A percentile compares a stretch with the other conserved stretches of the same genome.
phyloP scores from a whole-genome alignment of 1,284 basidiomycete species.

The Pseudozyma sp. region DNA sequence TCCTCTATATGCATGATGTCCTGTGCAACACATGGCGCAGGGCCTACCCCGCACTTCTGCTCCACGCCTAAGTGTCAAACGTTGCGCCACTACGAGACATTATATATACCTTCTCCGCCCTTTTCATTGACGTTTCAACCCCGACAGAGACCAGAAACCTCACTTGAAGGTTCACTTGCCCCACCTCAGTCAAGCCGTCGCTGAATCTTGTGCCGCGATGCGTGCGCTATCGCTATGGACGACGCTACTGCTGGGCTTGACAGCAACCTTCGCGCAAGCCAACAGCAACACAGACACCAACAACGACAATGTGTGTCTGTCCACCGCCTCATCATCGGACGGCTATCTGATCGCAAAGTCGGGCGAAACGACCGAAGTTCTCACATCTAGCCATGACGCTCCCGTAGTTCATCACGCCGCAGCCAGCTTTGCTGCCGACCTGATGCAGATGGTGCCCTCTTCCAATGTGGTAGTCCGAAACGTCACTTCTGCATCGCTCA shows the following conservation, averaged over 20 bases:
- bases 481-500: conserved; percentile 22
- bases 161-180: neutral
- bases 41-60: neutral
- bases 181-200: neutral
- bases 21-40: neutral
- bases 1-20: neutral
- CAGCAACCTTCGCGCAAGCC: conserved; percentile 2
- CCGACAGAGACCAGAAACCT: too few species aligned
- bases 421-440: conserved; percentile 18
- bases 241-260: conserved; percentile 17
- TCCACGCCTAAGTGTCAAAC: neutral
- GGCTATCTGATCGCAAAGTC: conserved; percentile 26
- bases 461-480: conserved; percentile 31
- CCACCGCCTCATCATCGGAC: conserved; percentile 1
- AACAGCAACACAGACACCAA: neutral
- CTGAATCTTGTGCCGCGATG: neutral
- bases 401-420: conserved; percentile 30
- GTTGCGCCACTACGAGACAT: neutral
- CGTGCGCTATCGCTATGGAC: conserved; percentile 5
- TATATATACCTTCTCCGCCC: neutral
- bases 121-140: neutral
- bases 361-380: conserved; percentile 34
- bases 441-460: conserved; percentile 24
- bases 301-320: conserved; percentile 14
- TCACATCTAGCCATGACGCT: conserved; percentile 40